These are phyloP conservation scores for Paraphaeosphaeria minitans DNA, from an alignment of 2,329 filamentous ascomycete species.

Conservation along the genomic window DNA sequence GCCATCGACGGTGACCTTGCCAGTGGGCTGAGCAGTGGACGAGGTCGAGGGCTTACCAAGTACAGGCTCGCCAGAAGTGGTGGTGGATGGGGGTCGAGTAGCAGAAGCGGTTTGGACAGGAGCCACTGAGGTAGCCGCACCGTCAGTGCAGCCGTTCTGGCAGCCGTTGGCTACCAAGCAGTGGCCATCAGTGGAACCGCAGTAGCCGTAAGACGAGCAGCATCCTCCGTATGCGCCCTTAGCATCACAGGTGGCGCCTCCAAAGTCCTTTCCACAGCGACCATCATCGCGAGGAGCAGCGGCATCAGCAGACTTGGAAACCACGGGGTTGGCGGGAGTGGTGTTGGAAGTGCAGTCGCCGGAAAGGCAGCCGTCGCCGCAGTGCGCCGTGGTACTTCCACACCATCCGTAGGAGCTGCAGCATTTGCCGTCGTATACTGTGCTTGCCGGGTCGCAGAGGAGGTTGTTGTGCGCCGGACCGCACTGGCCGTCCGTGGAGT, in stretches of 20 bases:
- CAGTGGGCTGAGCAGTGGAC: slow-evolving; percentile 25
- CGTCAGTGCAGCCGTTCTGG: slow-evolving; percentile 47
- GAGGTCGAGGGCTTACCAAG: slow-evolving; percentile 40
- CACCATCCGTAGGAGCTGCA: slow-evolving; percentile 54
- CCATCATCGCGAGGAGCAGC: slow-evolving; percentile 41
- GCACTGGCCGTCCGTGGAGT: slow-evolving; percentile 49
- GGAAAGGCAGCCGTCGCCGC: slow-evolving; percentile 44
- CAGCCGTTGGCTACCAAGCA: slow-evolving; percentile 46
- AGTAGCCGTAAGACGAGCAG: slow-evolving; percentile 46
- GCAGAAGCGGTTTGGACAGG: slow-evolving; percentile 17
- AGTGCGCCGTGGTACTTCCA: slow-evolving; percentile 50
- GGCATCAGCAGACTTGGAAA: slow-evolving; percentile 16
- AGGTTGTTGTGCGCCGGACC: slow-evolving; percentile 47
- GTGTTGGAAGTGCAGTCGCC: slow-evolving; percentile 34
- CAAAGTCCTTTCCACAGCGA: slow-evolving; percentile 49
- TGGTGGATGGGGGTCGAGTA: slow-evolving; percentile 38
- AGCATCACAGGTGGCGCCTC: slow-evolving; percentile 47
- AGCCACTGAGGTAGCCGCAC: slow-evolving; percentile 14
- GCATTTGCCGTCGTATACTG: slow-evolving; percentile 52
- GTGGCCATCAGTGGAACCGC: slow-evolving; percentile 44
- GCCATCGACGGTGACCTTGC: slow-evolving; percentile 55
- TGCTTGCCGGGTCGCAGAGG: slow-evolving; percentile 53
- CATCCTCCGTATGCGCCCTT: slow-evolving; percentile 48
- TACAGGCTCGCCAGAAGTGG: slow-evolving; percentile 45
- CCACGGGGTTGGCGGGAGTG: slow-evolving; percentile 12